phyloP scores from a whole-genome alignment of 2,329 filamentous ascomycete genomes.

The Pyrenophora teres region DNA sequence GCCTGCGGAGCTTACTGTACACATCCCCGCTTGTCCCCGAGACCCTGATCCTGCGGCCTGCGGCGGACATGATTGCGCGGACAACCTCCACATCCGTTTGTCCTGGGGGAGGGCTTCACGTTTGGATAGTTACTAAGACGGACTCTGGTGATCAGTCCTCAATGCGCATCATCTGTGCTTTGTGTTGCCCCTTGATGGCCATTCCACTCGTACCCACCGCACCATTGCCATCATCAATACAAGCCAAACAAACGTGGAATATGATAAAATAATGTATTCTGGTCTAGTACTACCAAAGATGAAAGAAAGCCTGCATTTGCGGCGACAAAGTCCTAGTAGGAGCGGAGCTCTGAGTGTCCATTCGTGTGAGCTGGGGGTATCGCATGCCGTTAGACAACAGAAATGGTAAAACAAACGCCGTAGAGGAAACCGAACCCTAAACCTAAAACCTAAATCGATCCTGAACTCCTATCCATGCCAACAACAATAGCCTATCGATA shows the following conservation, averaged over 20 bases:
- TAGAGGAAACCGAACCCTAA: constrained; percentile 11
- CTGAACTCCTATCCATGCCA: constrained; percentile 29
- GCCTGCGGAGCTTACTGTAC: constrained; percentile 17
- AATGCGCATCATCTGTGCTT: no score
- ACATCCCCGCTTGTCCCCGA: constrained; percentile 20
- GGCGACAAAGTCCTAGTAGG: constrained; percentile 14
- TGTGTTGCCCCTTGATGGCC: no score
- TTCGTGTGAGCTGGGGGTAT: constrained; percentile 21
- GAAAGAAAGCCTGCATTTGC: constrained; percentile 10
- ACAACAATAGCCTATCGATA: constrained; percentile 15
- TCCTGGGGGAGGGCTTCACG: no score
- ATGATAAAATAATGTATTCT: constrained; percentile 12
- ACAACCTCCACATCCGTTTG: neutral
- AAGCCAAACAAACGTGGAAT: neutral
- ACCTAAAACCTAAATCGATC: constrained; percentile 13
- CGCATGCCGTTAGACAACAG: constrained; percentile 12
- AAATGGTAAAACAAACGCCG: constrained; percentile 21
- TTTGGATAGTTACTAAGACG: no score
- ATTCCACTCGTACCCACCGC: no score
- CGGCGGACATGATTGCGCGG: neutral
- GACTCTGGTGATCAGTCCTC: no score
- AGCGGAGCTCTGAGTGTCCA: constrained; percentile 10
- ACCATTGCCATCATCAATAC: neutral
- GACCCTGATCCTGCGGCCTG: constrained; percentile 16
- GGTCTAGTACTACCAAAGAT: constrained; percentile 15